Evolutionary conservation across 2,329 filamentous ascomycete genomes (phyloP).

Genomic region (Ophiognomonia clavigignenti-juglandacearum): DNA sequence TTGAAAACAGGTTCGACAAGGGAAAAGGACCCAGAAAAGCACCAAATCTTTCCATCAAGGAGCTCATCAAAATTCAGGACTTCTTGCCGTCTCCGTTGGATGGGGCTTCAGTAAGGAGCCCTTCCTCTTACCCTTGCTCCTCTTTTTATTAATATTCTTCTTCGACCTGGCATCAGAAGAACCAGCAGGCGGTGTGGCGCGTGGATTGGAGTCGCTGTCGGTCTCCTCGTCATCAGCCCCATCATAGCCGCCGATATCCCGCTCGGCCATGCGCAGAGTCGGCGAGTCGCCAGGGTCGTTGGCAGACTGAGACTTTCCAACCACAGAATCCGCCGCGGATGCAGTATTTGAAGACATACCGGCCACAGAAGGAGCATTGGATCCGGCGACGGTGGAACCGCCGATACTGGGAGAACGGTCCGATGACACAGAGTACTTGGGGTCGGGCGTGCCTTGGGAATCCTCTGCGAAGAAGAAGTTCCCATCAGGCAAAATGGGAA

Average conservation of each 20-base stretch:
- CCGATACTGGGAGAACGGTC: no score
- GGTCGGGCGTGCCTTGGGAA: neutral
- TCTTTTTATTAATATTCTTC: no score
- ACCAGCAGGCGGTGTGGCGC: no score
- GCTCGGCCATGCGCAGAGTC: neutral
- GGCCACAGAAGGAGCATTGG: neutral
- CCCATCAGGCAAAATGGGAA: slow-evolving; percentile 1
- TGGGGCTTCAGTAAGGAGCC: neutral
- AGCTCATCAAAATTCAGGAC: no score
- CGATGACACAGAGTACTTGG: no score
- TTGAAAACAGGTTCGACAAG: no score
- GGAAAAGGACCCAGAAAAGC: no score
- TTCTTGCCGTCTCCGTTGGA: no score
- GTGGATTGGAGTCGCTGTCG: no score
- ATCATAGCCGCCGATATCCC: neutral
- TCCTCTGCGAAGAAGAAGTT: neutral
- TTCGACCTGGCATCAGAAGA: no score
- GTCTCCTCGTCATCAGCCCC: neutral
- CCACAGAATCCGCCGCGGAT: neutral
- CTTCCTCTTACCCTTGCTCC: neutral
- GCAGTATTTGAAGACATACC: neutral
- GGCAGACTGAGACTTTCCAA: neutral
- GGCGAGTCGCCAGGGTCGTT: neutral
- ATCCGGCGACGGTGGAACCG: neutral
- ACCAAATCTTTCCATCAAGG: no score